These are phyloP conservation scores for Gamarada debralockiae DNA, from an alignment of 495 filamentous ascomycete genomes.

Conservation along the genomic window DNA sequence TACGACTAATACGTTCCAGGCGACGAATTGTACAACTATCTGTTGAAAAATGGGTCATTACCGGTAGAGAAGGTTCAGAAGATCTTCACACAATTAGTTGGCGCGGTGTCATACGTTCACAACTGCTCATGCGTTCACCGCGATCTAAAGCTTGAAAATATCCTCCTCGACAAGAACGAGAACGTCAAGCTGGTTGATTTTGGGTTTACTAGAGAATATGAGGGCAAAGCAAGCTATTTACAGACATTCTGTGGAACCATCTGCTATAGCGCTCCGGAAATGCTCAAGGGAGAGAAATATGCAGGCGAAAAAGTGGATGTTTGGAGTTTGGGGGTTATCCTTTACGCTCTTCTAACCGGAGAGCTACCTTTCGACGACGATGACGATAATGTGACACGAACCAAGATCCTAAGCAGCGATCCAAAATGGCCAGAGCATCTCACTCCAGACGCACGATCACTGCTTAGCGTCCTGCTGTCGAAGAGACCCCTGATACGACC, in stretches of 20 bases:
- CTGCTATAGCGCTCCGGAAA: slow-evolving; percentile 96
- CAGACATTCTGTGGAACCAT: slow-evolving; percentile 98
- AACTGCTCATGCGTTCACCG: slow-evolving; percentile 94
- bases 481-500: slow-evolving; percentile 87
- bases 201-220: slow-evolving; percentile 96
- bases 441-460: slow-evolving; percentile 66
- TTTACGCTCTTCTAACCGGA: slow-evolving; percentile 87
- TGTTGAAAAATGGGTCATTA: slow-evolving; percentile 79
- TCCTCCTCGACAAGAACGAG: slow-evolving; percentile 91
- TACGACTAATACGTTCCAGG: slow-evolving; percentile 45
- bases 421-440: slow-evolving; percentile 80
- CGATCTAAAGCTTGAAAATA: slow-evolving; percentile 96
- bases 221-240: slow-evolving; percentile 89
- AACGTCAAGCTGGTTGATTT: slow-evolving; percentile 99
- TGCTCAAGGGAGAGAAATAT: slow-evolving; percentile 98
- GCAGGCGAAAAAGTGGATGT: slow-evolving; percentile 97
- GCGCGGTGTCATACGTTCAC: slow-evolving; percentile 93
- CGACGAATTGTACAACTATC: slow-evolving; percentile 95
- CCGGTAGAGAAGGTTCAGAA: slow-evolving; percentile 87
- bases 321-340: slow-evolving; percentile 95
- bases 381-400: slow-evolving; percentile 79
- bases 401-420: slow-evolving; percentile 77
- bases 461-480: slow-evolving; percentile 74
- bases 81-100: slow-evolving; percentile 94
- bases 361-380: slow-evolving; percentile 97